A percentile compares a stretch with the other conserved stretches of the same genome.
Evolutionary conservation across 805 yeast species (phyloP).

Genomic region (Pichia kluyveri): DNA sequence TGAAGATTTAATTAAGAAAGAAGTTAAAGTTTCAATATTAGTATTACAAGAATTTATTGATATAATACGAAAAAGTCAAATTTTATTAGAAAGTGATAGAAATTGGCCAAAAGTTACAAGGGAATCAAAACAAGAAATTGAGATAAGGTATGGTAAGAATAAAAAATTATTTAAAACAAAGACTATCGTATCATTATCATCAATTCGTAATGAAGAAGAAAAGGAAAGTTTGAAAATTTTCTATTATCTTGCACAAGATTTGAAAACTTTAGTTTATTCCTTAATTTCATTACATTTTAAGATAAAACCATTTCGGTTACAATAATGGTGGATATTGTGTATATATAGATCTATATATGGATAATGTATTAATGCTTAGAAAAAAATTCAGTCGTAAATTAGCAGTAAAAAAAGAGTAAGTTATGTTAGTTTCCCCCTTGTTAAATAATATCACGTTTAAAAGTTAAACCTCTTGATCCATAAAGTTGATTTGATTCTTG

Average conservation of each 20-base stretch:
- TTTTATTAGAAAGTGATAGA: constrained; percentile 30
- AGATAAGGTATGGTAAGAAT: constrained; percentile 28
- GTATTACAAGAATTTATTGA: constrained; percentile 28
- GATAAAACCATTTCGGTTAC: constrained; percentile 1
- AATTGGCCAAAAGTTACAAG: constrained; percentile 32
- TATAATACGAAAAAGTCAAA: constrained; percentile 31
- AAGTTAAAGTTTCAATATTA: constrained; percentile 26
- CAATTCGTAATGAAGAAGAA: constrained; percentile 17
- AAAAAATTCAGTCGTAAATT: background rate
- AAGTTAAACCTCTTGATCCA: constrained; percentile 1
- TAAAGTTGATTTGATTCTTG: background rate
- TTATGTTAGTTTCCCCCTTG: too few relatives aligned
- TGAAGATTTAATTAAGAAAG: constrained; percentile 32
- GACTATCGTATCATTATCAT: constrained; percentile 16
- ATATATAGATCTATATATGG: background rate
- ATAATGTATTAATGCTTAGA: background rate
- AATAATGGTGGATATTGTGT: background rate
- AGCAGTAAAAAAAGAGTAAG: background rate
- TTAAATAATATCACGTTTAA: background rate
- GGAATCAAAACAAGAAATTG: constrained; percentile 35
- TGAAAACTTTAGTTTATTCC: constrained; percentile 35
- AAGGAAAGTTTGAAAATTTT: constrained; percentile 37
- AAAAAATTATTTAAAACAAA: constrained; percentile 29
- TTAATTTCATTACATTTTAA: constrained; percentile 18
- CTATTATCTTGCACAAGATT: constrained; percentile 34